A percentile compares a stretch with the other conserved stretches of the same genome.
Evolutionary conservation across 2,329 filamentous ascomycete species (phyloP).

Genomic region (Xylariomycetidae sp.): DNA sequence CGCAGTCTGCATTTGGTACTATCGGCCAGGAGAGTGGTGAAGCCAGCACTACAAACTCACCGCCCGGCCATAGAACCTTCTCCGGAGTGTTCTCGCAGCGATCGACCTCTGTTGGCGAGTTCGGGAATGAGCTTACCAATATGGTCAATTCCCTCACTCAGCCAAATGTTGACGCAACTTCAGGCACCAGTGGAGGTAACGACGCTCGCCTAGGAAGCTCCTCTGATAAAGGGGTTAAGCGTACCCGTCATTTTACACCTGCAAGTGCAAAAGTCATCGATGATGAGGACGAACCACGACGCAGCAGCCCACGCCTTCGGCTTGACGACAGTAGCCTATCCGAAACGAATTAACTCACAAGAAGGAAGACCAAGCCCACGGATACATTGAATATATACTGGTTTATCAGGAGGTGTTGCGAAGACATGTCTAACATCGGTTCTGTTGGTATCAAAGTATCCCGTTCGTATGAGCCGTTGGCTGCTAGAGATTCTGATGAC

Average conservation of each 20-base stretch:
- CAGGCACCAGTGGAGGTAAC: constrained; percentile 3
- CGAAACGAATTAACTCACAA: constrained; percentile 5
- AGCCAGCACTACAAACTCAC: constrained; percentile 21
- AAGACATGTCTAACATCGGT: too few species aligned
- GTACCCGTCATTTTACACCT: constrained; percentile 42
- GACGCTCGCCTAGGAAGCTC: constrained; percentile 13
- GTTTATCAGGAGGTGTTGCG: too few species aligned
- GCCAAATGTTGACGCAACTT: constrained; percentile 12
- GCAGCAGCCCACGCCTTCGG: constrained; percentile 28
- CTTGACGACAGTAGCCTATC: constrained; percentile 15
- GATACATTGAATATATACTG: background rate
- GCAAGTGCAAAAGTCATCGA: constrained; percentile 41
- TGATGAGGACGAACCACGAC: constrained; percentile 41
- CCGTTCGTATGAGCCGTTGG: too few species aligned
- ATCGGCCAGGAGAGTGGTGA: constrained; percentile 19
- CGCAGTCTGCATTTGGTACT: constrained; percentile 32
- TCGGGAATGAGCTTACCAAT: constrained; percentile 27
- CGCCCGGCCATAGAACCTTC: constrained; percentile 23
- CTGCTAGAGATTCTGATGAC: too few species aligned
- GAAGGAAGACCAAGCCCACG: too few species aligned
- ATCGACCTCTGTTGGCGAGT: constrained; percentile 24
- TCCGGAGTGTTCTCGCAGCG: constrained; percentile 24
- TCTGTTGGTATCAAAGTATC: too few species aligned
- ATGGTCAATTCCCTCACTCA: constrained; percentile 16
- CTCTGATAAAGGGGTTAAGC: constrained; percentile 38